A percentile compares a stretch with the other conserved stretches of the same genome.
Evolutionary conservation across 139 green algal species (phyloP).

Genomic region (Picochlorum sp.): DNA sequence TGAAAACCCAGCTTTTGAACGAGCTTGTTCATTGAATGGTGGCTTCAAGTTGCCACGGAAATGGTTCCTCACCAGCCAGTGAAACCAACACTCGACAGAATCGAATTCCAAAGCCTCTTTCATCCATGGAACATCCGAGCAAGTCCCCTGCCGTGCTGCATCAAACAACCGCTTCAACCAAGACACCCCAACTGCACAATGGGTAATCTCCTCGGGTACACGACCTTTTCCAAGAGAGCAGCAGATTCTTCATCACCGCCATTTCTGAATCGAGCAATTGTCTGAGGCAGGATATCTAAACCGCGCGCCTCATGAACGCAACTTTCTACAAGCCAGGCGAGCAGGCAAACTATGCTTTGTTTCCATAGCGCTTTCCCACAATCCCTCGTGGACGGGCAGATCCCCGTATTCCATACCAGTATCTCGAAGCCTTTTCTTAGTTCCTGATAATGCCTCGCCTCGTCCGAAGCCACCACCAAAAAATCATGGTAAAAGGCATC

Average conservation of each 20-base stretch:
- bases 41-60: slow-evolving; percentile 71
- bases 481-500: slow-evolving; percentile 73
- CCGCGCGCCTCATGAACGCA: slow-evolving; percentile 77
- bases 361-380: slow-evolving; percentile 71
- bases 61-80: slow-evolving; percentile 53
- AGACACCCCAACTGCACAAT: slow-evolving; percentile 76
- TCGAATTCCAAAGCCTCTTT: slow-evolving; percentile 33
- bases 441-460: slow-evolving; percentile 69
- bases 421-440: slow-evolving; percentile 39
- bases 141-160: slow-evolving; percentile 9
- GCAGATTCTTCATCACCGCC: slow-evolving; percentile 54
- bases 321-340: slow-evolving; percentile 81
- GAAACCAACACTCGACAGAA: slow-evolving; percentile 64
- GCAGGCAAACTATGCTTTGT: slow-evolving; percentile 47
- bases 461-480: slow-evolving; percentile 72
- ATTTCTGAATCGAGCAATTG: slow-evolving; percentile 67
- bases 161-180: slow-evolving; percentile 70
- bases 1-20: slow-evolving; percentile 56
- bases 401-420: slow-evolving; percentile 15
- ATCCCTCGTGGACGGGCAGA: slow-evolving; percentile 73
- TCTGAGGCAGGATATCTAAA: slow-evolving; percentile 83
- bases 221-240: slow-evolving; percentile 53
- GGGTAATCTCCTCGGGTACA: slow-evolving; percentile 86
- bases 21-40: slow-evolving; percentile 78
- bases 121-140: slow-evolving; percentile 23